A percentile compares a stretch with the other conserved stretches of the same genome.
phyloP scores from a whole-genome alignment of 2,329 filamentous ascomycete species.

The Exophiala viscosa region DNA sequence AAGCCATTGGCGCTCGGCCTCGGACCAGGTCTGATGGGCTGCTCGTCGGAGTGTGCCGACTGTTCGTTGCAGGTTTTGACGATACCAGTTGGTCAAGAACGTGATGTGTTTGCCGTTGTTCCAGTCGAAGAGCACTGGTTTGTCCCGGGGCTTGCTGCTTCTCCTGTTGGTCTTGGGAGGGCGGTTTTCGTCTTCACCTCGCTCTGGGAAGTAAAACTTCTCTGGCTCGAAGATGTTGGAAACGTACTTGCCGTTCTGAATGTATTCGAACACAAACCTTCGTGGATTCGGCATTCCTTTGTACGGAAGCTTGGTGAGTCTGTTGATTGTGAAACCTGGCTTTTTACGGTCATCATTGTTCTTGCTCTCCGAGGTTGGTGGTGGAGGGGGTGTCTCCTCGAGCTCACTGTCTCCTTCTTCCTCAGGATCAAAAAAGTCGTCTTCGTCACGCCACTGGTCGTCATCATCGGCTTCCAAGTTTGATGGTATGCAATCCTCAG shows the following conservation, averaged over 20 bases:
- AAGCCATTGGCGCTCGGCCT: slow-evolving; percentile 30
- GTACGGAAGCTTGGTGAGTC: neutral
- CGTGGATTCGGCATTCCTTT: neutral
- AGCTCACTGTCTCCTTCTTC: neutral
- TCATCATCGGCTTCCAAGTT: no score
- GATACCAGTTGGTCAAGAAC: slow-evolving; percentile 18
- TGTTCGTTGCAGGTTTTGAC: slow-evolving; percentile 7
- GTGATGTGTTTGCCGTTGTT: slow-evolving; percentile 14
- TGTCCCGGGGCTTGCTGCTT: no score
- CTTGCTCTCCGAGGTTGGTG: no score
- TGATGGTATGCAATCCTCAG: neutral
- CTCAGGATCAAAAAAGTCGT: neutral
- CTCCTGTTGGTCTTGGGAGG: no score
- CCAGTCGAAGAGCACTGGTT: slow-evolving; percentile 13
- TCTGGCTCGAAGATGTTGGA: slow-evolving; percentile 7
- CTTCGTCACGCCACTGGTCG: no score
- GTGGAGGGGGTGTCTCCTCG: no score
- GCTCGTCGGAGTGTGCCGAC: neutral
- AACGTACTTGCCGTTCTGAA: slow-evolving; percentile 11
- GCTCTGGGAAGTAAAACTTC: neutral
- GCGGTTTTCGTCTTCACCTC: neutral
- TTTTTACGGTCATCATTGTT: no score
- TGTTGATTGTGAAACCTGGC: slow-evolving; percentile 5
- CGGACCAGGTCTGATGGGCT: slow-evolving; percentile 7
- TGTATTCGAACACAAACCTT: slow-evolving; percentile 17